Evolutionary conservation across 345 rosid genomes (phyloP).

Genomic region (Moricandia arvensis): DNA sequence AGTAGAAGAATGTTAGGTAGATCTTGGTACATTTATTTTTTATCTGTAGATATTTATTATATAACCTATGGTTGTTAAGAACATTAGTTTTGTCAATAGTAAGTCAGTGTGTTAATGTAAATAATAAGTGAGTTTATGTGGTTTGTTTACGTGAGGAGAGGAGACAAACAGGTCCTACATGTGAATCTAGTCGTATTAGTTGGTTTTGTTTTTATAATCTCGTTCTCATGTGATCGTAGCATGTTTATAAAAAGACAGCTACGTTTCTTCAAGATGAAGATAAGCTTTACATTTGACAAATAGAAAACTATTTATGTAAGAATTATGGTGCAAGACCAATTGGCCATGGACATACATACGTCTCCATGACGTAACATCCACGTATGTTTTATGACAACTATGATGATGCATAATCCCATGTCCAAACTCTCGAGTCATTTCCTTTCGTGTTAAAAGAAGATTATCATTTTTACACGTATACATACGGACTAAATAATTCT

Average conservation of each 20-base stretch:
- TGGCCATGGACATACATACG: background rate
- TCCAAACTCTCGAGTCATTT: background rate
- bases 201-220: conserved; percentile 18
- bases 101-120: conserved; percentile 24
- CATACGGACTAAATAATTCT: background rate
- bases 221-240: conserved; percentile 18
- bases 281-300: conserved; percentile 21
- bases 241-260: conserved; percentile 23
- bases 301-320: background rate
- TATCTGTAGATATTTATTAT: conserved; percentile 14
- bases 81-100: conserved; percentile 24
- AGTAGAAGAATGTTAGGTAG: conserved; percentile 27
- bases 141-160: conserved; percentile 22
- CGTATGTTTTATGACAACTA: conserved; percentile 10
- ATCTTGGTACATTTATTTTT: conserved; percentile 2
- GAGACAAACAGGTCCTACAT: conserved; percentile 33
- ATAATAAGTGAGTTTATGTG: conserved; percentile 3
- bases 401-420: background rate
- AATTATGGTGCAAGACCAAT: background rate
- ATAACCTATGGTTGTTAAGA: conserved; percentile 34
- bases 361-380: conserved; percentile 8
- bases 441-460: background rate
- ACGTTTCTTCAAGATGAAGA: conserved; percentile 25
- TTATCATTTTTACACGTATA: background rate
- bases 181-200: conserved; percentile 4